These are phyloP conservation scores for Globisporangium nagaii DNA, from an alignment of 352 stramenopile species.

Conservation along the genomic window DNA sequence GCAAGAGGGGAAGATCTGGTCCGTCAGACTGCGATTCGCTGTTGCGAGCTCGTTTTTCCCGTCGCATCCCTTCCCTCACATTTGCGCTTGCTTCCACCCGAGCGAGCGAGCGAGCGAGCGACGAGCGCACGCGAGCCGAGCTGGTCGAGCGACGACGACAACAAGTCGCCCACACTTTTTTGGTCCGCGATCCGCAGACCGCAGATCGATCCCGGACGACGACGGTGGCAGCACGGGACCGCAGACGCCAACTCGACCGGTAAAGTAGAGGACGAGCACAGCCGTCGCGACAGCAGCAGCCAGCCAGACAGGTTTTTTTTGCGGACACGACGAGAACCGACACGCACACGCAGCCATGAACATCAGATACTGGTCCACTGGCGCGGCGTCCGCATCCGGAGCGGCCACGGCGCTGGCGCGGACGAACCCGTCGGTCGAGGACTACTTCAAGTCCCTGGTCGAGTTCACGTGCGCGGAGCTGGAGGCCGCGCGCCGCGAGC, in stretches of 20 bases:
- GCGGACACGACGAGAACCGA: no score
- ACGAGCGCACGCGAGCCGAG: neutral
- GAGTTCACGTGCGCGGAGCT: conserved; percentile 9
- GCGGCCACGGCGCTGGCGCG: neutral
- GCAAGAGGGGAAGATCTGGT: conserved; percentile 8
- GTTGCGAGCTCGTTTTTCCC: neutral
- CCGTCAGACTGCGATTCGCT: neutral
- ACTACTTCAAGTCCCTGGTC: conserved; percentile 11
- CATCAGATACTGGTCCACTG: conserved; percentile 9
- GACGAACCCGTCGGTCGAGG: neutral
- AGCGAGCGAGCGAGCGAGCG: neutral
- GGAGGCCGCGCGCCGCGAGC: conserved; percentile 5
- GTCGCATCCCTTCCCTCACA: no score
- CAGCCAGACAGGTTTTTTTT: neutral
- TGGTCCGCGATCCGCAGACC: neutral
- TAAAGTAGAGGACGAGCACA: neutral
- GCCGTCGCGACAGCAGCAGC: neutral
- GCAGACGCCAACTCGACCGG: neutral
- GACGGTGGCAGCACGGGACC: no score
- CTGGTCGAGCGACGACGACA: neutral
- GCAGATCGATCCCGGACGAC: no score
- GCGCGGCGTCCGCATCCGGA: neutral
- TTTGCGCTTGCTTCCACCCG: conserved; percentile 2
- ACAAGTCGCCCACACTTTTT: neutral
- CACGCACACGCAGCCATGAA: conserved; percentile 1